These are phyloP conservation scores for Staphylotrichum tortipilum DNA, from an alignment of 495 filamentous ascomycete genomes.

Conservation along the genomic window DNA sequence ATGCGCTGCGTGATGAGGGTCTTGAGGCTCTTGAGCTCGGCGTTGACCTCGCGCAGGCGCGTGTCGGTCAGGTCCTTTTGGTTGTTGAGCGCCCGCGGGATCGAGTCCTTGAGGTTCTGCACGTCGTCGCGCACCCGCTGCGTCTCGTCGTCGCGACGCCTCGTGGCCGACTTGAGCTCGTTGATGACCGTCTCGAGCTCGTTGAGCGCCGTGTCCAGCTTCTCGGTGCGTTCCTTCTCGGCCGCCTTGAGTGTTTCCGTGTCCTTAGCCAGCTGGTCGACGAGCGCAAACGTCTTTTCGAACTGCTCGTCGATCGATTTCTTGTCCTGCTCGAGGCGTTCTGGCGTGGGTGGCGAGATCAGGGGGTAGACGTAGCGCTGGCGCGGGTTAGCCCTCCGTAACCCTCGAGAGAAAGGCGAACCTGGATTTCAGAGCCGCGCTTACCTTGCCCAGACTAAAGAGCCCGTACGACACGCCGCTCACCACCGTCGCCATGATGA, in stretches of 20 bases:
- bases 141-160: constrained; percentile 74
- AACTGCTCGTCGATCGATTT: constrained; percentile 84
- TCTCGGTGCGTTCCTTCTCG: constrained; percentile 75
- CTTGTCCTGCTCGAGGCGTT: constrained; percentile 89
- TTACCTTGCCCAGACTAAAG: constrained; percentile 77
- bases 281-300: constrained; percentile 76
- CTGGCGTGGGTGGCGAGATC: constrained; percentile 86
- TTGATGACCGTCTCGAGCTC: constrained; percentile 77
- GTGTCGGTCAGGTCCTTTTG: constrained; percentile 78
- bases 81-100: constrained; percentile 79
- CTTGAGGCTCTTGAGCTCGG: constrained; percentile 88
- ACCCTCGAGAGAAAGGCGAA: too few species aligned
- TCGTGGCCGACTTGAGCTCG: constrained; percentile 69
- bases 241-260: constrained; percentile 77
- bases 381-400: constrained; percentile 12
- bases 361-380: constrained; percentile 85
- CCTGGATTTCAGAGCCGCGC: too few species aligned
- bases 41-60: constrained; percentile 73
- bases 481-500: constrained; percentile 91
- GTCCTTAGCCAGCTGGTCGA: constrained; percentile 86
- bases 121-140: constrained; percentile 82
- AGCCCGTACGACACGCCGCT: constrained; percentile 77
- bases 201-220: constrained; percentile 69
- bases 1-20: constrained; percentile 74
- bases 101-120: constrained; percentile 65